Evolutionary conservation across 2,329 filamentous ascomycete genomes (phyloP), one percentile per base, ranked within the genome.

Genomic region (Golovinomyces cichoracearum): DNA sequence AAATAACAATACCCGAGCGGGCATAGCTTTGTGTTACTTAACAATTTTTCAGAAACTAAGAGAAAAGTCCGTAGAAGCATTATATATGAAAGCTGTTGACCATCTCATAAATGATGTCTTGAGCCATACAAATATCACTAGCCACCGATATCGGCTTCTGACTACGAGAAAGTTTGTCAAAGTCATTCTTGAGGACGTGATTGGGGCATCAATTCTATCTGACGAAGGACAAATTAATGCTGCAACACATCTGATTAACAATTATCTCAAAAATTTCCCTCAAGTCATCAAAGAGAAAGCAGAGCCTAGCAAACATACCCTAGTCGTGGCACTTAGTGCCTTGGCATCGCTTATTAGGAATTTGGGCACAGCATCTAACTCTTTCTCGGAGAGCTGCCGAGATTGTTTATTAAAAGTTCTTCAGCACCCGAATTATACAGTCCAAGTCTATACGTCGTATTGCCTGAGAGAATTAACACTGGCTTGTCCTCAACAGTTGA

Each of bases 361-460:
- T 0, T 69, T 98, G 3, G 88, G 86, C 3, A 88, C 88, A 19
- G 86, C 86, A 2, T 73, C 83, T 29, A 82, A 78, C 52, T 68
- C 68, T 48, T 76, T 94, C 56, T 81, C 84, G 6, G 92, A 98
- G 53, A 62, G 71, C 13, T 93, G 84, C 60, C 75, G 88, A 46
- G 90, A 98, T 61, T 81, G 81, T 3, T 66, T 98, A 27, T 68
- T 95, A 35, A 85, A 94, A 61, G 83, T 93, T 5, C 68, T 95
- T 23, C 83, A 93, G 57, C 90, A 98, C 63, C 84, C 86, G 0
- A 94, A 84, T 63, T 95, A 95, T 63, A 90, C 85, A 4, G 90
- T 98, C 1, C 90, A 98, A 60, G 77, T 95, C 2, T 81, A 90
- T 57, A 79, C 84, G 1, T 83, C 90, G 4, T 74, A 82, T 52